Conservation (phyloP, 2,329 filamentous ascomycete species). For the Dactylonectria estremocensis region DNA sequence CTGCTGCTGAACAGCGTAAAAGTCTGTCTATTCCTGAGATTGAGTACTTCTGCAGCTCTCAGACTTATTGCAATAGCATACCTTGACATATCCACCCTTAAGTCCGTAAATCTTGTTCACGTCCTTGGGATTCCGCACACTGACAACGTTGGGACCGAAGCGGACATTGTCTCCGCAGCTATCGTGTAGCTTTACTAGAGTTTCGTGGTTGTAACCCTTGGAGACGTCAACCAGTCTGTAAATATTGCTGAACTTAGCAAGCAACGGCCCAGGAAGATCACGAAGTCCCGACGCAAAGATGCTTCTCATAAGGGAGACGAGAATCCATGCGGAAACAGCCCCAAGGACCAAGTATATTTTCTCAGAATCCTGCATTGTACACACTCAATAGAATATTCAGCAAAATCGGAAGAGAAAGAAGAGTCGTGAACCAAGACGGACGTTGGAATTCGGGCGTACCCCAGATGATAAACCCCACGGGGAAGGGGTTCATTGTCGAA, state of each 20-base stretch:
- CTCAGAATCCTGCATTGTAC: background rate
- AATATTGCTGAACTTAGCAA: constrained; percentile 17
- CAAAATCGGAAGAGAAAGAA: background rate
- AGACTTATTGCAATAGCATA: background rate
- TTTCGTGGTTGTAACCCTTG: constrained; percentile 19
- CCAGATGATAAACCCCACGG: background rate
- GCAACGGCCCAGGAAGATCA: constrained; percentile 15
- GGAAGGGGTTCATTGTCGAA: background rate
- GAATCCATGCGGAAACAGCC: background rate
- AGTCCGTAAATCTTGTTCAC: constrained; percentile 28
- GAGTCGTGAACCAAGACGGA: background rate
- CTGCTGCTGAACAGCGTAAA: constrained; percentile 23
- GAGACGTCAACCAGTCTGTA: constrained; percentile 18
- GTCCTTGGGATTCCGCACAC: constrained; percentile 14
- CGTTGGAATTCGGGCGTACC: background rate
- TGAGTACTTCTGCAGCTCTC: background rate
- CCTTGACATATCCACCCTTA: constrained; percentile 38
- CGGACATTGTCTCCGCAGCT: constrained; percentile 15
- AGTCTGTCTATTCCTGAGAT: background rate
- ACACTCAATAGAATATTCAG: background rate
- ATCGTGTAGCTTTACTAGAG: constrained; percentile 9
- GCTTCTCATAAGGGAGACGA: background rate
- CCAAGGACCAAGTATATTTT: background rate
- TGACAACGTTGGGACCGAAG: constrained; percentile 15
- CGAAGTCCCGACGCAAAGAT: constrained; percentile 4